Conservation (phyloP, 176 grass and related monocot species). For the Zizania latifolia region DNA sequence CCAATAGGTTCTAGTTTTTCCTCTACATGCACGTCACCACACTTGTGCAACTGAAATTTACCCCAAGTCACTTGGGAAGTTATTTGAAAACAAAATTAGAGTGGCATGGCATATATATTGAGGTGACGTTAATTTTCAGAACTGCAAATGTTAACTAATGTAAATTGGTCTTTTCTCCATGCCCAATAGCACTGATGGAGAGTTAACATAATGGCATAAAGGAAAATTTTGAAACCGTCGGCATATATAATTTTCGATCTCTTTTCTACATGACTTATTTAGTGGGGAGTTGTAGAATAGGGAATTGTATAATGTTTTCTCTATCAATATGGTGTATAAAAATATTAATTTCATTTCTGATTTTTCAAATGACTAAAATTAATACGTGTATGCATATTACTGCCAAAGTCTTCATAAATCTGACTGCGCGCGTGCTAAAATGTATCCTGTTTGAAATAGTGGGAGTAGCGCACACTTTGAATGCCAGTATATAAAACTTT, state of each 20-base stretch:
- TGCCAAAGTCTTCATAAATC: background rate
- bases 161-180: background rate
- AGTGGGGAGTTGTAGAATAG: background rate
- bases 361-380: background rate
- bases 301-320: background rate
- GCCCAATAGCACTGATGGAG: background rate
- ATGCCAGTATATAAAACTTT: background rate
- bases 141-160: background rate
- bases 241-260: too few species aligned
- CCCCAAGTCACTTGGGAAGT: too few species aligned
- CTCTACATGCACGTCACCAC: background rate
- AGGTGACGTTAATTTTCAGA: background rate
- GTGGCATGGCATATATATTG: background rate
- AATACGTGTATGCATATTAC: background rate
- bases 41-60: too few species aligned
- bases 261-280: too few species aligned
- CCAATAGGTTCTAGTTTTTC: background rate
- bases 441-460: background rate
- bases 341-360: background rate
- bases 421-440: background rate
- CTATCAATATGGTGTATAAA: background rate
- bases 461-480: background rate
- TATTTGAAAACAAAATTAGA: background rate
- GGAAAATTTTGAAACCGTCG: too few species aligned
- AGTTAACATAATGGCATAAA: background rate